Evolutionary conservation across 1,139 yeast species (phyloP), one percentile per base, ranked within the genome.

Genomic region (Pichia inconspicua): DNA sequence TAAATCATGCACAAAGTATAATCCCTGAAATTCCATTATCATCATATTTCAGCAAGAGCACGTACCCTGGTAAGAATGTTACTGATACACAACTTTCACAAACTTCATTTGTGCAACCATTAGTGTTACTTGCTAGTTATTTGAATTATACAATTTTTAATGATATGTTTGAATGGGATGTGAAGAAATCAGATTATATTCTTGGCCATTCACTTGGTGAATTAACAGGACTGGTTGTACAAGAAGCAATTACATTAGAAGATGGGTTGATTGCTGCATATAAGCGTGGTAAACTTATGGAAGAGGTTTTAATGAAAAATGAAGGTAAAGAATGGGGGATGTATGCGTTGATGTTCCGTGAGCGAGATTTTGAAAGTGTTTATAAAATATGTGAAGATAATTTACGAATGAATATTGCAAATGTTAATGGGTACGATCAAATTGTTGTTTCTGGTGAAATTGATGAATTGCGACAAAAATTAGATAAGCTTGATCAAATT

Each of bases 181-280:
- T 62, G 12, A 44, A 49, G 6, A 36, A 42, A 7, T 49, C 57
- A 1, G 60, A 63, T 41, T 61, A 55, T 45, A 50, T 59, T 38
- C 40, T 65, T n/a, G 71, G 71, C 5, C 71, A 66, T 48, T 66
- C 69, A 5, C 48, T 67, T 17, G 71, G 71, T 1, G 71, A 67
- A 43, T 59, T 66, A 11, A 56, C 63, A 17, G 50, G 59, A 4
- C 43, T 67, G 27, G 61, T 58, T 2, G 40, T 62, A 7, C 67
- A 63, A 49, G 62, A 50, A 5, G 55, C 55, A 0, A 41, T 67
- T 0, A 31, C 58, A 0, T 55, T 64, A 25, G 58, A 55, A 14
- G 47, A 60, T n/a, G 63, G 63, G 2, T 44, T 67, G 9, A 25
- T 41, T 3, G 44, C 65, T 3, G 63, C 65, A 2, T 53, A 57